Evolutionary conservation across 495 filamentous ascomycete species (phyloP).

Genomic region (Podospora pseudoanserina): DNA sequence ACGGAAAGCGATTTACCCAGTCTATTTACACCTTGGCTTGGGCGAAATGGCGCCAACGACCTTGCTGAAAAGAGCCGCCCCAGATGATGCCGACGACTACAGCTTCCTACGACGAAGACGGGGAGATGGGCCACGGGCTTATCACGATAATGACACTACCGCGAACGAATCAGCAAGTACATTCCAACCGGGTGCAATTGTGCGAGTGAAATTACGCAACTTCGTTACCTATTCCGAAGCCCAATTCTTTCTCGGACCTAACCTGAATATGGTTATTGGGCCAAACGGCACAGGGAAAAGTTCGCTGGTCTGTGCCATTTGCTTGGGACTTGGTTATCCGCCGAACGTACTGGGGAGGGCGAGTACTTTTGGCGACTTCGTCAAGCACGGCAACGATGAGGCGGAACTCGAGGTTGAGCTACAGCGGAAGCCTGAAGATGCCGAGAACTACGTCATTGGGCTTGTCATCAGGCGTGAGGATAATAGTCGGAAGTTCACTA

Average conservation of each 20-base stretch:
- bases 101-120: not conserved
- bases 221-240: constrained; percentile 94
- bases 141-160: not conserved
- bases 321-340: constrained; percentile 82
- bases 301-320: constrained; percentile 95
- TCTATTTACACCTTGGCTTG: not conserved
- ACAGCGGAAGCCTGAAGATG: constrained; percentile 49
- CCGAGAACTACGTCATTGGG: constrained; percentile 65
- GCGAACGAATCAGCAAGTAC: constrained; percentile 16
- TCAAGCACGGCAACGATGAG: constrained; percentile 79
- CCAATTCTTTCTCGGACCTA: constrained; percentile 85
- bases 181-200: constrained; percentile 80
- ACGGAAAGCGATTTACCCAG: not conserved
- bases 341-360: constrained; percentile 84
- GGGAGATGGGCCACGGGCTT: not conserved
- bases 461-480: constrained; percentile 75
- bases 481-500: constrained; percentile 68
- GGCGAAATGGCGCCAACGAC: not conserved
- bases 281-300: constrained; percentile 98
- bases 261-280: constrained; percentile 97
- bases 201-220: constrained; percentile 79
- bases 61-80: not conserved
- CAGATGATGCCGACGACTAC: not conserved
- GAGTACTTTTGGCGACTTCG: constrained; percentile 80
- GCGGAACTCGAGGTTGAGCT: constrained; percentile 90